Conservation (phyloP, 83 land plant genomes). For the Diphasiastrum complanatum region DNA sequence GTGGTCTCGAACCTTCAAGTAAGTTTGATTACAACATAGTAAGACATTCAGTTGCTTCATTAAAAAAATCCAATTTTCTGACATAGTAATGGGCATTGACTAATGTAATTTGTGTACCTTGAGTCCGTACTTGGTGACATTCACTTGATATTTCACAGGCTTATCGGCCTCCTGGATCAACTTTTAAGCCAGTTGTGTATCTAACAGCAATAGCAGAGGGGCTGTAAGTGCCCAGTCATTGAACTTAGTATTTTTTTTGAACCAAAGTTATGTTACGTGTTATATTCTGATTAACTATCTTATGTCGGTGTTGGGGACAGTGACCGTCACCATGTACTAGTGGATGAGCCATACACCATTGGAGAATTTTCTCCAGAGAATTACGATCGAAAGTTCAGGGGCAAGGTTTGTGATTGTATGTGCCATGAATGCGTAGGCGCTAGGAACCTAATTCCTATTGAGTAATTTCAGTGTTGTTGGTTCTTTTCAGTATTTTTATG, state of each 20-base stretch:
- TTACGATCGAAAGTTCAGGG: conserved; percentile 29
- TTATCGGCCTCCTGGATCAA: conserved; percentile 35
- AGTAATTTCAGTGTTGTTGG: too few relatives aligned
- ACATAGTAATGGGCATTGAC: background rate
- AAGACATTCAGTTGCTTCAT: background rate
- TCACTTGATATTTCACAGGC: conserved; percentile 18
- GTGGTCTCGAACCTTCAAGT: too few relatives aligned
- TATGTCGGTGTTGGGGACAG: conserved; percentile 10
- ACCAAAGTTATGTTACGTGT: background rate
- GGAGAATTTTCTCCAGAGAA: conserved; percentile 36
- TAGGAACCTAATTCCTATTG: too few relatives aligned
- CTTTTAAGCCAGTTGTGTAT: conserved; percentile 41
- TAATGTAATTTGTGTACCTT: conserved; percentile 1
- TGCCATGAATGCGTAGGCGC: too few relatives aligned
- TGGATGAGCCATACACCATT: conserved; percentile 28
- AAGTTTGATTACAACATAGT: too few relatives aligned
- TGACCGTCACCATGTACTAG: conserved; percentile 20
- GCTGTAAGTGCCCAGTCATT: conserved; percentile 23
- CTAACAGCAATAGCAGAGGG: conserved; percentile 39
- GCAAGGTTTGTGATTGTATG: background rate
- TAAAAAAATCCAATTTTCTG: background rate
- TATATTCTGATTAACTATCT: background rate
- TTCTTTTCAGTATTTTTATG: too few relatives aligned
- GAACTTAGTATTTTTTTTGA: background rate
- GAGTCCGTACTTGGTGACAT: background rate